Percentiles rank a stretch among this genome's conserved stretches.
phyloP scores from a whole-genome alignment of 345 rosid species.

The Durio zibethinus region DNA sequence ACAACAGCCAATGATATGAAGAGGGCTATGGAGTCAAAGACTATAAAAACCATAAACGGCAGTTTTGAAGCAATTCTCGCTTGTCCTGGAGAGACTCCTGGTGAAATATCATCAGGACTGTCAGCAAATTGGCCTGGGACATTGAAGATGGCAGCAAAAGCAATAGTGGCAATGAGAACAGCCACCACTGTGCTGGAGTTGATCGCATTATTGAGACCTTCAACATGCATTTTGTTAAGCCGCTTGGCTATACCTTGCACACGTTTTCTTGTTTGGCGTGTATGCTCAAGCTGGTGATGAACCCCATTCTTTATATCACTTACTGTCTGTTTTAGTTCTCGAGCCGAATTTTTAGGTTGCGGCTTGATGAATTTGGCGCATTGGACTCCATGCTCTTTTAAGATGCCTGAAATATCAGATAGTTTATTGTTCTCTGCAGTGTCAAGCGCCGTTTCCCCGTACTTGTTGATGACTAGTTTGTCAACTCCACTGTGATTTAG shows the following conservation, averaged over 20 bases:
- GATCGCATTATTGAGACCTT: constrained; percentile 92
- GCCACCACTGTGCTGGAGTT: constrained; percentile 87
- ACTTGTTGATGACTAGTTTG: constrained; percentile 50
- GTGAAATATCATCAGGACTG: constrained; percentile 28
- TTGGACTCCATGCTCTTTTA: constrained; percentile 61
- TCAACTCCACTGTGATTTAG: constrained; percentile 41
- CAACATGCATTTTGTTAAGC: constrained; percentile 69
- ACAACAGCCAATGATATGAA: constrained; percentile 94
- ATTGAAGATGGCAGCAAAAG: constrained; percentile 87
- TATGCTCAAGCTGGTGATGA: constrained; percentile 72
- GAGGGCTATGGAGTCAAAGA: constrained; percentile 84
- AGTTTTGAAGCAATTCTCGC: constrained; percentile 56
- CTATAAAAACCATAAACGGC: constrained; percentile 59
- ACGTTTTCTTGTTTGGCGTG: constrained; percentile 58
- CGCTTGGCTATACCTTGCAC: constrained; percentile 81
- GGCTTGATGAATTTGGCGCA: constrained; percentile 63
- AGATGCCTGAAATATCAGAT: constrained; percentile 40
- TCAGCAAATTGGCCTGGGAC: constrained; percentile 83
- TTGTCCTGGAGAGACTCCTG: constrained; percentile 47
- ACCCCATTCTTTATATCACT: constrained; percentile 90
- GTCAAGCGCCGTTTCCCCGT: constrained; percentile 45
- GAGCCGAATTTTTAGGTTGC: constrained; percentile 33
- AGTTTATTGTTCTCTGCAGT: constrained; percentile 34
- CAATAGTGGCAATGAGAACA: constrained; percentile 87
- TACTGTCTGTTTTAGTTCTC: constrained; percentile 75